phyloP scores from a whole-genome alignment of 768 basidiomycete species.

The Collybia sordida region DNA sequence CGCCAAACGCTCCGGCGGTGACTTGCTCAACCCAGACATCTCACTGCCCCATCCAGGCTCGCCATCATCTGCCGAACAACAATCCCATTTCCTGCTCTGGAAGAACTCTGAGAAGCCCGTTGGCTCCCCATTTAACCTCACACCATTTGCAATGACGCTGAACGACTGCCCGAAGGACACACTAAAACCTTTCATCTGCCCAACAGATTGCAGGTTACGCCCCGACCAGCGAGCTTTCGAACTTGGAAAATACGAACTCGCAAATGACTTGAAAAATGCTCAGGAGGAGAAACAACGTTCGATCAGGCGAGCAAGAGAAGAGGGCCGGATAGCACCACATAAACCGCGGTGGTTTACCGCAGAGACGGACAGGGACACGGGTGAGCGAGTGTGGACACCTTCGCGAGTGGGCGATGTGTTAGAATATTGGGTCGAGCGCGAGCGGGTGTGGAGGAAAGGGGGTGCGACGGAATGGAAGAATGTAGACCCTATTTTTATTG shows the following conservation, averaged over 20 bases:
- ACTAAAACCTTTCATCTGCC: slow-evolving; percentile 71
- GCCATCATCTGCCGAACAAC: slow-evolving; percentile 1
- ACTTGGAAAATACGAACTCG: slow-evolving; percentile 79
- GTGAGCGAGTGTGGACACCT: slow-evolving; percentile 87
- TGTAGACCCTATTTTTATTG: slow-evolving; percentile 83
- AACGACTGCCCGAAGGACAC: slow-evolving; percentile 81
- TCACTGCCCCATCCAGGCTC: slow-evolving; percentile 55
- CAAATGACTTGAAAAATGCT: slow-evolving; percentile 73
- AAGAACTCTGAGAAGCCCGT: slow-evolving; percentile 82
- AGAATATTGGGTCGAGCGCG: slow-evolving; percentile 86
- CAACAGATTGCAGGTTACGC: slow-evolving; percentile 90
- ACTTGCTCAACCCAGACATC: slow-evolving; percentile 73
- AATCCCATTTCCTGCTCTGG: slow-evolving; percentile 75
- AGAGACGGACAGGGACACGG: slow-evolving; percentile 83
- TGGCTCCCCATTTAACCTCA: slow-evolving; percentile 89
- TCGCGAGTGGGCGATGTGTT: slow-evolving; percentile 46
- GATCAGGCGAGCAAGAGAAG: slow-evolving; percentile 74
- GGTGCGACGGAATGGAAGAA: slow-evolving; percentile 52
- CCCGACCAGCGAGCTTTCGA: slow-evolving; percentile 97
- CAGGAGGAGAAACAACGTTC: slow-evolving; percentile 85
- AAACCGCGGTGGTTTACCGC: slow-evolving; percentile 85
- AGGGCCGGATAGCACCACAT: slow-evolving; percentile 70
- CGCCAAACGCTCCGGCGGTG: slow-evolving; percentile 66
- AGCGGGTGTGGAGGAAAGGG: slow-evolving; percentile 51
- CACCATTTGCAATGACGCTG: slow-evolving; percentile 89